phyloP scores from a whole-genome alignment of 345 rosid species.

The Lepidium aucheri region DNA sequence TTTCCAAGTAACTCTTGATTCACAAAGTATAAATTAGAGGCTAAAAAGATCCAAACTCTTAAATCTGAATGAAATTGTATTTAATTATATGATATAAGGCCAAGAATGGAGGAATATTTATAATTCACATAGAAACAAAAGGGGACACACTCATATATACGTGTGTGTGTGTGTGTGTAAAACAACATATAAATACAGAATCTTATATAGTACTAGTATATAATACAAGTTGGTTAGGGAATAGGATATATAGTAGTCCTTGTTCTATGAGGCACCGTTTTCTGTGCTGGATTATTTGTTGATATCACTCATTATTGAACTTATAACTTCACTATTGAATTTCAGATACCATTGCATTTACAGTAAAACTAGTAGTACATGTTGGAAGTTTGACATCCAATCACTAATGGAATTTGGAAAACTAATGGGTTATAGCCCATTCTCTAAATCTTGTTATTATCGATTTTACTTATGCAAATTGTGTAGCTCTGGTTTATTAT shows the following conservation, averaged over 20 bases:
- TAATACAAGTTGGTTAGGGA: constrained; percentile 2
- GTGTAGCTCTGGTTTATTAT: too few relatives aligned
- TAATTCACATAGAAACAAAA: constrained; percentile 24
- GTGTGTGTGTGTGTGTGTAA: constrained; percentile 1
- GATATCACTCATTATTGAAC: neutral
- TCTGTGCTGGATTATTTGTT: neutral
- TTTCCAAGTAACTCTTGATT: constrained; percentile 15
- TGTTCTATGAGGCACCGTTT: constrained; percentile 17
- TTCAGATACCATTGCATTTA: neutral
- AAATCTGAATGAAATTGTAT: neutral
- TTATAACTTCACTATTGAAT: neutral
- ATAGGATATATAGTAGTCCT: neutral
- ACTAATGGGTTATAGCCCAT: too few relatives aligned
- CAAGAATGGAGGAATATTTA: constrained; percentile 24
- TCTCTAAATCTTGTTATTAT: too few relatives aligned
- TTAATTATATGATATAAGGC: neutral
- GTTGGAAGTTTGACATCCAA: too few relatives aligned
- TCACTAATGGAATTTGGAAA: too few relatives aligned
- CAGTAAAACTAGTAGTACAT: neutral
- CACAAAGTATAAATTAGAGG: neutral
- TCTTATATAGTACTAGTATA: neutral
- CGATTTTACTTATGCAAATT: too few relatives aligned
- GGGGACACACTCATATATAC: constrained; percentile 1
- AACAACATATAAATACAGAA: constrained; percentile 19
- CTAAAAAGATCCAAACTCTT: neutral